Evolutionary conservation across 805 yeast genomes (phyloP), one percentile per base, ranked within the genome.

Genomic region (Barnettozyma sucrosica): DNA sequence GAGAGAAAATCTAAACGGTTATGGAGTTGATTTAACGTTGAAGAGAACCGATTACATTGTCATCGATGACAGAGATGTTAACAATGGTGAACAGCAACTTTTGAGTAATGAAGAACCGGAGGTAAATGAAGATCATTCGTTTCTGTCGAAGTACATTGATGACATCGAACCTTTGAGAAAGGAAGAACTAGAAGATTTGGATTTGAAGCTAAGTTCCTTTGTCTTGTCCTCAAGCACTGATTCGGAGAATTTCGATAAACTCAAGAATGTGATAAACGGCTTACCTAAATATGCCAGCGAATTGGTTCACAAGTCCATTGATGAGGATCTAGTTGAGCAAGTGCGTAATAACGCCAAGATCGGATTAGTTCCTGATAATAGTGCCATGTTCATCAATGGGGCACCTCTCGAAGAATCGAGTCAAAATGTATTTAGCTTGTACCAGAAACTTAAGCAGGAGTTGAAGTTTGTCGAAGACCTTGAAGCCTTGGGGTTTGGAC

Each of bases 341-440:
- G 55, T 69, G 1, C 44, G 55, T 4, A 46, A 45, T 3, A 75
- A 75, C 52, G 67, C 63, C 24, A 57, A 58, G 16, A 32, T 62
- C 5, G 81, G 80, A 0, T 53, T 70, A 2, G 58, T 69, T 1
- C 55, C 67, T 7, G 72, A 68, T 3, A 58, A 70, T 1, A 58
- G 68, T 28, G 85, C 85, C 1, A 49, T 90, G 2, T 84, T 78
- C 51, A 56, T 89, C 18, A 88, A 89, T 63, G 95, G 96, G 1
- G 77, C 83, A 0, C 70, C 81, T 1, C 62, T 82, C 1, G 66
- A 77, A n/a, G 69, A 69, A 1, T 56, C 69, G 0, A 71, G 74
- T 34, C 66, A 71, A 6, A 75, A 75, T 48, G 49, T 74, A 4
- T 71, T 72, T 47, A 69, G 68, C 21, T 49, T 81, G 3, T 54